Evolutionary conservation across 139 green algal species (phyloP), one percentile per base, ranked within the genome.

Genomic region (Spirogloea muscicola): DNA sequence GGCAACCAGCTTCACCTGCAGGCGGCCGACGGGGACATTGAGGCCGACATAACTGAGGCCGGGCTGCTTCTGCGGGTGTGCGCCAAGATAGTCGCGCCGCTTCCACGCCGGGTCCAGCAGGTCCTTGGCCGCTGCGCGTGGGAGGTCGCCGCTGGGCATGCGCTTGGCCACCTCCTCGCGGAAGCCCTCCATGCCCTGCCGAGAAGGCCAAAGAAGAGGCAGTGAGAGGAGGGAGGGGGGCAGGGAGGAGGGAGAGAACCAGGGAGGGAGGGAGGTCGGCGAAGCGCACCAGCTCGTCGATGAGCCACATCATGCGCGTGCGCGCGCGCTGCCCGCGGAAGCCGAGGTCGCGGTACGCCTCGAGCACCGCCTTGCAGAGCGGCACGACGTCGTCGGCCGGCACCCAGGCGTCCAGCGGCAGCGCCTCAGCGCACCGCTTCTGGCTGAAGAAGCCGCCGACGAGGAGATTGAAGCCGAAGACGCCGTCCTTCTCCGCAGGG

Each of bases 391-490:
- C 71, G 10, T 31, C 36, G 39, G 59, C 68, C 21, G 84, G 87
- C 7, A 98, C 74, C 52, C 87, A 95, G n/a, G 88, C 90, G 68
- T 93, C 84, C 58, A 94, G 77, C 13, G 87, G 84, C 38, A 99
- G 89, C 41, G 86, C 89, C 67, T 93, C 88, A n/a, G 88, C 87
- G 84, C 95, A 97, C 48, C 95, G 86, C 82, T 94, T 94, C 65
- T 90, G 86, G 63, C 81, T 91, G 85, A 99, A 96, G 86, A 95
- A 96, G 43, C 94, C 94, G 34, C 94, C 94, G 25, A 98, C 86
- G 60, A 91, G 77, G 7, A 95, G 75, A 79, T 95, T 94, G 79
- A 92, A 95, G 3, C 84, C 84, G 4, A 86, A 72, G 74, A 90
- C 66, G 5, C 89, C 90, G 38, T 73, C 89, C 1, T 84, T 83